phyloP scores from a whole-genome alignment of 73 alveolate species.

The Stentor roeselii region DNA sequence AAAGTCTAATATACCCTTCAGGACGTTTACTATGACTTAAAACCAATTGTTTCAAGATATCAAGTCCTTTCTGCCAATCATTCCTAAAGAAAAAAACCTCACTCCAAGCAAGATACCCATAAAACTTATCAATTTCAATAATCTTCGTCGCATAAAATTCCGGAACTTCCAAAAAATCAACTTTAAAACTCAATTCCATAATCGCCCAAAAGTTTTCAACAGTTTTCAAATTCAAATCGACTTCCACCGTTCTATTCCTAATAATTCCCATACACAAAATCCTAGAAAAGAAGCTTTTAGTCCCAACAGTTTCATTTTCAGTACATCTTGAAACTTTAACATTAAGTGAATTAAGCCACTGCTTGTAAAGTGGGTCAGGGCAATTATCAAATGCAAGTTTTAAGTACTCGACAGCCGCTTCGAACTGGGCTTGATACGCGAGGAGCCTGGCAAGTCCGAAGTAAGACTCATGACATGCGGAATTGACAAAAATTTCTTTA shows the following conservation, averaged over 20 bases:
- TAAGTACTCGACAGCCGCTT: slow-evolving; percentile 40
- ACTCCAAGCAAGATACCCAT: slow-evolving; percentile 66
- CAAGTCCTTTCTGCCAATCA: slow-evolving; percentile 33
- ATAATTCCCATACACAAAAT: background rate
- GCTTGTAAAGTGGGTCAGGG: background rate
- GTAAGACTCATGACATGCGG: slow-evolving; percentile 52
- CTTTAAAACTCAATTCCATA: slow-evolving; percentile 5
- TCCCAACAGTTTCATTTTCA: background rate
- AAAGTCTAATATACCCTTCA: slow-evolving; percentile 56
- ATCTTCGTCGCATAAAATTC: slow-evolving; percentile 46
- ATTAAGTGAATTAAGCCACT: background rate
- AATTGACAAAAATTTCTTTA: background rate
- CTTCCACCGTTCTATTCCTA: background rate
- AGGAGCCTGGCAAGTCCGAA: slow-evolving; percentile 47
- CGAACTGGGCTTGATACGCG: slow-evolving; percentile 35
- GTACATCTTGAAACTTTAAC: background rate
- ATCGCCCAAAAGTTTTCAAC: background rate
- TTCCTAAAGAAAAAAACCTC: slow-evolving; percentile 34
- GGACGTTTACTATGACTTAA: slow-evolving; percentile 37
- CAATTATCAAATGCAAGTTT: slow-evolving; percentile 15
- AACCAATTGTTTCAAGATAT: slow-evolving; percentile 44
- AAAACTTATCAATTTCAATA: slow-evolving; percentile 30
- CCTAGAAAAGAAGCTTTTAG: background rate
- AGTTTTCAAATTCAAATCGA: background rate
- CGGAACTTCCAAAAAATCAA: background rate